phyloP scores from a whole-genome alignment of 1,284 basidiomycete genomes.

The Leccinum subspadiceum region DNA sequence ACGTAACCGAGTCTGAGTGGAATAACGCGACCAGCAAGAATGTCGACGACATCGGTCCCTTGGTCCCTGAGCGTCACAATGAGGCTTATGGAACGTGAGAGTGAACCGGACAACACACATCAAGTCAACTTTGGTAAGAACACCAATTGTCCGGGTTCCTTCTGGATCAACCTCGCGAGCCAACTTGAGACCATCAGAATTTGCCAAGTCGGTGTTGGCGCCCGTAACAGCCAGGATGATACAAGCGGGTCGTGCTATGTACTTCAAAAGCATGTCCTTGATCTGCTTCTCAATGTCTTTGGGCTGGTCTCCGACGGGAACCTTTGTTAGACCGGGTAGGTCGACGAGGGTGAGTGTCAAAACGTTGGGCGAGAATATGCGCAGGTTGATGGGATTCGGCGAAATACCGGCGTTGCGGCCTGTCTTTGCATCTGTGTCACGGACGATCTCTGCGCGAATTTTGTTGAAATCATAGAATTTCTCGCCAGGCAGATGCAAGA shows the following conservation, averaged over 20 bases:
- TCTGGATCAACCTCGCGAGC: conserved; percentile 97
- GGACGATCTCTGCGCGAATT: conserved; percentile 94
- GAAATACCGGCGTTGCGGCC: conserved; percentile 97
- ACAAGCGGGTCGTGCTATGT: conserved; percentile 88
- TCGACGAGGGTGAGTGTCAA: conserved; percentile 97
- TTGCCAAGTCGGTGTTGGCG: conserved; percentile 96
- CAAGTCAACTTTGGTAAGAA: conserved; percentile 95
- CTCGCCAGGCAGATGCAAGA: conserved; percentile 92
- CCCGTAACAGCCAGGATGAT: conserved; percentile 95
- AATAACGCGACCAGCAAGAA: conserved; percentile 94
- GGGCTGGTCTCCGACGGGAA: conserved; percentile 97
- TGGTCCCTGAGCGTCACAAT: conserved; percentile 64
- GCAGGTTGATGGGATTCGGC: conserved; percentile 93
- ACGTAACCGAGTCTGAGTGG: conserved; percentile 95
- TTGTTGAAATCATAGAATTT: conserved; percentile 98
- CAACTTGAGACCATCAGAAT: conserved; percentile 96
- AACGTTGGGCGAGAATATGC: conserved; percentile 96
- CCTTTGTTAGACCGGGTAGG: conserved; percentile 94
- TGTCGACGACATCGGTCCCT: conserved; percentile 98
- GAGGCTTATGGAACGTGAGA: conserved; percentile 9
- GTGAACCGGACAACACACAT: conserved; percentile 60
- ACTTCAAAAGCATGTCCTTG: conserved; percentile 94
- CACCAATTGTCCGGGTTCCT: conserved; percentile 94
- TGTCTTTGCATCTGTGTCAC: conserved; percentile 97
- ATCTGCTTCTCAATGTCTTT: conserved; percentile 98